Evolutionary conservation across 441 rosid species (phyloP), one percentile per base, ranked within the genome.

Genomic region (Mallotus repandus): DNA sequence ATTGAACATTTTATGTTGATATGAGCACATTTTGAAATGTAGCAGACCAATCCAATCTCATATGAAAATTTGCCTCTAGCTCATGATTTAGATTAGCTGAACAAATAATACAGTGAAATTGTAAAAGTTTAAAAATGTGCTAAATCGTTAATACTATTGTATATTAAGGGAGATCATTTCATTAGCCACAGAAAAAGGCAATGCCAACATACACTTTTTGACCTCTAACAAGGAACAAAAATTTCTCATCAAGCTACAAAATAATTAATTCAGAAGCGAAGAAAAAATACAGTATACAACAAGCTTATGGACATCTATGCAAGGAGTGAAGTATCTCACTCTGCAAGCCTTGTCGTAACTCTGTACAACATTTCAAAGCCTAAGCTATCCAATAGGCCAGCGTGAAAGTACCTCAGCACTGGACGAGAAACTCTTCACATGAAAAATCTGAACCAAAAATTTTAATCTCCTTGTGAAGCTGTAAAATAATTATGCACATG

Each of bases 361-460:
- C 49, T 78, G 57, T 60, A 80, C 81, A 80, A 64, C 63, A 74
- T 35, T 56, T 69, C 53, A 72, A 71, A 54, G 43, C 70, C 61
- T 41, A 66, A 41, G 46, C 38, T 52, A 60, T 46, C 71, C 32
- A 22, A 32, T 46, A 54, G 32, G 19, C 48, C 41, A 16, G 14
- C 21, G 10, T 22, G 41, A 18, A 8, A 65, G 43, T 48, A 69
- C 38, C 77, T 12, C 54, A 7, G 45, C 61, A 41, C 53, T 25
- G 53, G 66, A 43, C 11, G 13, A 18, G 53, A 68, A 49, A 62
- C 63, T 74, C 73, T 62, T 52, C 68, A 19, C 60, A 18, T 29
- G 50, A 76, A 74, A 77, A 79, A 81, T 18, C 70, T 53, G 72
- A 78, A 66, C 72, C 35, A 53, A 75, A 56, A 72, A 73, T 22